Evolutionary conservation across 306 rosid genomes (phyloP), one percentile per base, ranked within the genome.

Genomic region (Rosa multiflora): DNA sequence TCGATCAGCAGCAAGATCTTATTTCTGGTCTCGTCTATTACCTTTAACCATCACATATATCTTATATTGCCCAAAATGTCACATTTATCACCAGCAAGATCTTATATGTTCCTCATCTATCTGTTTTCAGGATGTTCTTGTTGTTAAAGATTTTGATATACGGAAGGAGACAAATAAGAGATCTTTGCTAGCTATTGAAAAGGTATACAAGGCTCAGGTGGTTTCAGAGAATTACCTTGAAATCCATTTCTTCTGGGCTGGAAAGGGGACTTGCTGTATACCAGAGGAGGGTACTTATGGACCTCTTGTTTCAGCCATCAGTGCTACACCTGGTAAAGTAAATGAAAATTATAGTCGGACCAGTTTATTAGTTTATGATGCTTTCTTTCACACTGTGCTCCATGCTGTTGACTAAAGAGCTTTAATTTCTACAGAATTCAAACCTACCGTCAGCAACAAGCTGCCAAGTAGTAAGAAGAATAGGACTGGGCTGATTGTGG

Each of bases 191-290:
- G 87, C 91, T 37, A 84, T 88, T 12, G 52, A 17, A 56, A 85
- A 0, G 83, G 64, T 62, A 14, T 88, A 78, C 74, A 77, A 48
- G 40, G 87, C 78, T 84, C 67, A 49, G 69, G 97, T 93, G 69
- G 95, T 93, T 40, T 80, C 90, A 49, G 85, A 90, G 82, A 93
- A 88, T 79, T 81, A 72, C 87, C 74, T 93, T 23, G 98, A 91
- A 81, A 81, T 93, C 75, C 98, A 93, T 88, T 90, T 93, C 47
- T 86, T 91, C 79, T 91, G 97, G 98, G 97, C 95, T 37, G 98
- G 98, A 56, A 93, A 93, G 80, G 98, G 98, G 63, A 91, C 95
- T 59, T 91, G 97, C 70, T 91, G 97, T 79, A 80, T 90, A 63
- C 97, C 95, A 51, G 8, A 0, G 10, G 89, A 78, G 73, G 94